Percentiles rank a stretch among this genome's conserved stretches.
Conservation (phyloP, 768 basidiomycete genomes). For the Hebeloma cylindrosporum region DNA sequence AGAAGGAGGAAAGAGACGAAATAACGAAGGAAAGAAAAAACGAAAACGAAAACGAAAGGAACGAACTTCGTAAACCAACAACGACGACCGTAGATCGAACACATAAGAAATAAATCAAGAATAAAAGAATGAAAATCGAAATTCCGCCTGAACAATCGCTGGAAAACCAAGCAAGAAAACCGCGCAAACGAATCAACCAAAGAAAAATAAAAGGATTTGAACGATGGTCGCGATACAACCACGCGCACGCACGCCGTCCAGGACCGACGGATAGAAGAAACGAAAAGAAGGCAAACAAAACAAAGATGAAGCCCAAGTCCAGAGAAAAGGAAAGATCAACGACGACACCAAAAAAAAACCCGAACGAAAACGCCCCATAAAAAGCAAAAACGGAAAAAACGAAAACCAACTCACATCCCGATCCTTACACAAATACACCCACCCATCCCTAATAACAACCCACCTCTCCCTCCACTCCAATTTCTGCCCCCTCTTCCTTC, state of each 20-base stretch:
- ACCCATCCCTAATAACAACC: slow-evolving; percentile 59
- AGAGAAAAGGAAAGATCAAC: neutral
- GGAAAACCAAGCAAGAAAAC: too few relatives aligned
- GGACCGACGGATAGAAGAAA: too few relatives aligned
- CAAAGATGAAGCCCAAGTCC: too few relatives aligned
- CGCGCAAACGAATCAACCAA: too few relatives aligned
- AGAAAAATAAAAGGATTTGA: too few relatives aligned
- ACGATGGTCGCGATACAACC: too few relatives aligned
- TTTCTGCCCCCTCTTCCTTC: slow-evolving; percentile 25
- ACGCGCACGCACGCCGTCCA: too few relatives aligned
- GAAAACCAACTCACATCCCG: slow-evolving; percentile 42
- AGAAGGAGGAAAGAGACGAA: neutral
- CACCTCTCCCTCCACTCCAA: slow-evolving; percentile 66
- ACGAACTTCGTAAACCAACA: neutral
- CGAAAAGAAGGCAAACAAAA: too few relatives aligned
- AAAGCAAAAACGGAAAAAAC: neutral
- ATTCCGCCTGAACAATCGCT: too few relatives aligned
- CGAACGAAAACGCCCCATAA: too few relatives aligned
- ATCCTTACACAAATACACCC: slow-evolving; percentile 53
- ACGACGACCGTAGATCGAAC: too few relatives aligned
- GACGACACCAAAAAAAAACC: neutral
- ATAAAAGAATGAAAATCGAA: slow-evolving; percentile 35
- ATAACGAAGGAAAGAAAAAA: neutral
- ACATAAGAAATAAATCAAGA: too few relatives aligned
- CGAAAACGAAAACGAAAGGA: neutral